A percentile compares a stretch with the other conserved stretches of the same genome.
These are phyloP conservation scores for Cyamopsis tetragonoloba DNA, from an alignment of 306 rosid species.

Conservation along the genomic window DNA sequence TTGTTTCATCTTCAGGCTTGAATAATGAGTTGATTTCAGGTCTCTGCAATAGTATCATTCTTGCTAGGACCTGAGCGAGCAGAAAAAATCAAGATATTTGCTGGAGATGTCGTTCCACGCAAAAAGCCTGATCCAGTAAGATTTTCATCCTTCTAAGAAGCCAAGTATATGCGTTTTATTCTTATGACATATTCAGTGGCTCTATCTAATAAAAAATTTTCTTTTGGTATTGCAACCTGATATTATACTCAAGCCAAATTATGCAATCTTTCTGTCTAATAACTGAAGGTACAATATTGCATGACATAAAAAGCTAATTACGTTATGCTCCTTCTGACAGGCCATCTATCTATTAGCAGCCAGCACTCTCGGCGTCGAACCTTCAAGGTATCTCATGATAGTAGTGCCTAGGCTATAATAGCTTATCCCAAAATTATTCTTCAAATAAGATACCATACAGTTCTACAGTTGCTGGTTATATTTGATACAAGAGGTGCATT, in stretches of 20 bases:
- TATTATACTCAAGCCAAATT: not conserved
- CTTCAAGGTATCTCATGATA: conserved; percentile 66
- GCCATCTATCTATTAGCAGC: conserved; percentile 90
- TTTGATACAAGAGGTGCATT: not conserved
- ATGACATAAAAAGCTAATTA: conserved; percentile 22
- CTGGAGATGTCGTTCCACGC: conserved; percentile 97
- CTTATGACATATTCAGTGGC: conserved; percentile 3
- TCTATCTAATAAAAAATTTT: not conserved
- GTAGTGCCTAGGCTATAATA: not conserved
- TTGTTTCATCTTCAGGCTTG: conserved; percentile 16
- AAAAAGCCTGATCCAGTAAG: conserved; percentile 99
- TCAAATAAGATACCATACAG: not conserved
- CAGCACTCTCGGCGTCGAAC: conserved; percentile 73
- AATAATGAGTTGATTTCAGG: conserved; percentile 50
- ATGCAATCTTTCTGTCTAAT: not conserved
- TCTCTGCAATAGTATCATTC: conserved; percentile 90
- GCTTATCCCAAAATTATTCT: conserved; percentile 6
- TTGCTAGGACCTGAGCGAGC: conserved; percentile 88
- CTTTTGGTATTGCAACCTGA: not conserved
- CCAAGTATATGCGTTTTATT: not conserved
- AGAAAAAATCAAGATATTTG: conserved; percentile 84
- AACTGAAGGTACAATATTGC: not conserved
- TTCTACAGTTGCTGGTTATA: conserved; percentile 17
- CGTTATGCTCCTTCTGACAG: conserved; percentile 47
- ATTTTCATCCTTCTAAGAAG: conserved; percentile 21